Base-by-base conservation (phyloP, 176 grass and related monocot genomes). In the Alopecurus myosuroides region DNA sequence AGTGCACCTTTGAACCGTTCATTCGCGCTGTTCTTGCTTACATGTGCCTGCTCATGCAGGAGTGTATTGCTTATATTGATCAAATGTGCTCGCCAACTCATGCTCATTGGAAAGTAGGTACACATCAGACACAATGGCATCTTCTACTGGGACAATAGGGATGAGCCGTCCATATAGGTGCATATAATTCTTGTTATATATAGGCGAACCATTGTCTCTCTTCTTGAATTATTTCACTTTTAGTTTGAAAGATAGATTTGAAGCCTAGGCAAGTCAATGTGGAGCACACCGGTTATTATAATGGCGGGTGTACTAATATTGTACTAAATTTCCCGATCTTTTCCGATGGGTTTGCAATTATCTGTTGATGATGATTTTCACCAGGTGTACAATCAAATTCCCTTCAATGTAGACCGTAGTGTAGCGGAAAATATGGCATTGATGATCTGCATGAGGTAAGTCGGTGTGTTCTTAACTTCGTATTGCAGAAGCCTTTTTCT, bases 51-150 rank as follows among this genome's bases (percentile, higher is more conserved):
- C 23, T 33, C 61, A 78, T 50, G 26, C 42, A 17, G 12, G 12
- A 72, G 30, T 50, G 69, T 52, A 50, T 14, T 37, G 1, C 39
- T 82, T 15, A 34, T 87, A 50, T 20, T 76, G 42, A 56, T 76
- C 55, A 76, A 92, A 92, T 46, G 92, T 94, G 3, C 69, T 97
- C 42, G 87, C 88, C 70, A 94, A 97, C 86, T 97, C 94, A 30
- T 97, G 94, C 74, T 92, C 94, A 69, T 90, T 92, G 37, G 92
- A 90, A 68, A 90, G 94, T 79, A 97, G 92, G 92, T 94, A 94
- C 76, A 97, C 94, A 42, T 90, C 94, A 78, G 91, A 97, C 74
- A 97, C 94, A 10, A 97, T 97, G 94, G 94, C 94, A 80, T 97
- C 94, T 30, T 90, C 94, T 70, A 97, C 94, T 68, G 94, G 92